phyloP scores from a whole-genome alignment of 208 protist species.

The Acanthamoeba comandoni region DNA sequence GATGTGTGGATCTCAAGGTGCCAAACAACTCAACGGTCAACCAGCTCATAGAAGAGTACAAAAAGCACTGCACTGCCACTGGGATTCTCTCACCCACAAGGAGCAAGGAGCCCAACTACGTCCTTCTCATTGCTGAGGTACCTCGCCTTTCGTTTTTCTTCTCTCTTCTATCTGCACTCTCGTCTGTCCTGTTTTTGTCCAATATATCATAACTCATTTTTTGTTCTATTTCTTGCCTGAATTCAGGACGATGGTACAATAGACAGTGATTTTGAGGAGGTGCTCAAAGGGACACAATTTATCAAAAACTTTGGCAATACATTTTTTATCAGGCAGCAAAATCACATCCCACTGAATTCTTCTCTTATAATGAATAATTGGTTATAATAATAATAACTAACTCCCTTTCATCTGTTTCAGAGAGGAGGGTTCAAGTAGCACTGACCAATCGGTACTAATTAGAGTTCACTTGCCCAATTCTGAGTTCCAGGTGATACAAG shows the following conservation, averaged over 20 bases:
- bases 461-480: slow-evolving; percentile 21
- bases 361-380: too few species aligned
- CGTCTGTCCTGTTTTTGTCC: not conserved
- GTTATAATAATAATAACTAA: too few species aligned
- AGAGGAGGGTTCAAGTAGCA: too few species aligned
- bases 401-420: too few species aligned
- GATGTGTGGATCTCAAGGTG: slow-evolving; percentile 11
- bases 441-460: too few species aligned
- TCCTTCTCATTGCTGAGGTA: slow-evolving; percentile 27
- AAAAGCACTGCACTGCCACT: slow-evolving; percentile 7
- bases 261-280: slow-evolving; percentile 54
- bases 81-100: not conserved
- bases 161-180: not conserved
- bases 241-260: slow-evolving; percentile 50
- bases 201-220: too few species aligned
- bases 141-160: not conserved
- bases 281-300: slow-evolving; percentile 16
- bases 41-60: slow-evolving; percentile 48
- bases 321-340: slow-evolving; percentile 46
- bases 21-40: slow-evolving; percentile 35
- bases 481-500: slow-evolving; percentile 28
- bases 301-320: slow-evolving; percentile 52
- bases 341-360: too few species aligned
- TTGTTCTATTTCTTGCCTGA: too few species aligned
- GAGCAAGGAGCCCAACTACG: slow-evolving; percentile 17